phyloP scores from a whole-genome alignment of 352 stramenopile species.

The Phytopythium kandeliae region DNA sequence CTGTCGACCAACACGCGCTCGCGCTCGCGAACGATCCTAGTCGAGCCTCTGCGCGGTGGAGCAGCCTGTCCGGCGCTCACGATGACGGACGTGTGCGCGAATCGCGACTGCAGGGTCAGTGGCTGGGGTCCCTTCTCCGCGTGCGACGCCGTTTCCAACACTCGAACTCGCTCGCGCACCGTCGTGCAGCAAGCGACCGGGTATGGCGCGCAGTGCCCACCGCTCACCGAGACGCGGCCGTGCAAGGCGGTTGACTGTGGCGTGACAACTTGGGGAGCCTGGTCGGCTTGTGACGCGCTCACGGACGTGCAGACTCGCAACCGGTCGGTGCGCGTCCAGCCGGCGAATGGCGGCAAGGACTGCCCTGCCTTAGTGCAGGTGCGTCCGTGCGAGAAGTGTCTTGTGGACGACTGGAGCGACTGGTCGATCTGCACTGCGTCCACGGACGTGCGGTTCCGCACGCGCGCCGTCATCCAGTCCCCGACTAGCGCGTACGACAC shows the following conservation, averaged over 20 bases:
- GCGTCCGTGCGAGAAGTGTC: conserved; percentile 46
- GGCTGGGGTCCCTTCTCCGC: conserved; percentile 39
- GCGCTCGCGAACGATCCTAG: conserved; percentile 26
- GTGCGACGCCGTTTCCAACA: conserved; percentile 27
- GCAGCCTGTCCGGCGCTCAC: conserved; percentile 32
- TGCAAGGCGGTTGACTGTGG: conserved; percentile 51
- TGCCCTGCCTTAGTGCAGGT: conserved; percentile 40
- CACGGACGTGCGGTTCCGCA: conserved; percentile 31
- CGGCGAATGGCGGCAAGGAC: conserved; percentile 23
- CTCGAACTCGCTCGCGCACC: conserved; percentile 33
- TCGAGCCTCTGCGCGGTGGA: conserved; percentile 27
- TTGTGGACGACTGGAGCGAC: conserved; percentile 37
- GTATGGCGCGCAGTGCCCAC: conserved; percentile 35
- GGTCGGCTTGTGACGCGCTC: conserved; percentile 29
- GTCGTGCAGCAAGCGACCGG: conserved; percentile 18
- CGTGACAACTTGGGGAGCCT: conserved; percentile 40
- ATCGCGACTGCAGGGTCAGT: conserved; percentile 43
- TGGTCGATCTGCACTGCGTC: conserved; percentile 38
- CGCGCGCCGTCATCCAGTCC: conserved; percentile 30
- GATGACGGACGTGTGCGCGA: conserved; percentile 23
- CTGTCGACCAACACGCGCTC: conserved; percentile 20
- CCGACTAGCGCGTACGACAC: conserved; percentile 21
- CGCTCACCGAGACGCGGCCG: conserved; percentile 27
- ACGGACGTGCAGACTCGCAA: conserved; percentile 28
- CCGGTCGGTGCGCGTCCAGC: conserved; percentile 30